Conservation (phyloP, 352 stramenopile genomes). For the Globisporangium acanthophoron region DNA sequence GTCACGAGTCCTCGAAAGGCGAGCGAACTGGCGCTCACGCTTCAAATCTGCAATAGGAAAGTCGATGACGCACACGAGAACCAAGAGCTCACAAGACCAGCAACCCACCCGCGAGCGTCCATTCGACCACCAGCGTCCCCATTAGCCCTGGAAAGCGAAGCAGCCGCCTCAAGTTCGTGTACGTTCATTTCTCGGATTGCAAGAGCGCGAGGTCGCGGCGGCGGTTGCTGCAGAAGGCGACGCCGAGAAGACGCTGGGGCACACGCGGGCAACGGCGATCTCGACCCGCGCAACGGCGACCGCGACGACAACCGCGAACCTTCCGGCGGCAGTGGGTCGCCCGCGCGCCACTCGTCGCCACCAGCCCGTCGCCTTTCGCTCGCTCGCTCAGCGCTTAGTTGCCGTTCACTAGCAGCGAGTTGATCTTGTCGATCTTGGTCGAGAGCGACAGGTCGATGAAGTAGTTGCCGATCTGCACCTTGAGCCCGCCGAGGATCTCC, state of each 20-base stretch:
- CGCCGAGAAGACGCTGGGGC: background rate
- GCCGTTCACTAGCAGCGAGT: constrained; percentile 74
- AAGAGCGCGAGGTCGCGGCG: background rate
- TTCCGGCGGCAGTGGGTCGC: background rate
- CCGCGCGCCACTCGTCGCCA: background rate
- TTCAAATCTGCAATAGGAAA: background rate
- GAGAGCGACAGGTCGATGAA: constrained; percentile 96
- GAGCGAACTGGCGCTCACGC: background rate
- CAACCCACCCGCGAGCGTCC: too few species aligned
- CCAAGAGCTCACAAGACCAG: background rate
- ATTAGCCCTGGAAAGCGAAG: too few species aligned
- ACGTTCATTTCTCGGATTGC: background rate
- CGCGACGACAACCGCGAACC: too few species aligned
- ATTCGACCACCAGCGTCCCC: background rate
- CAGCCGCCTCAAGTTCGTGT: background rate
- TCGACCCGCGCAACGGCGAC: too few species aligned
- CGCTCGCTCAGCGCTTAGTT: constrained; percentile 24
- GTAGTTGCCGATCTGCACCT: constrained; percentile 97
- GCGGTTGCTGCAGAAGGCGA: too few species aligned
- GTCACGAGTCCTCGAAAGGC: background rate
- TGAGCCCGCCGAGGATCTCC: constrained; percentile 93
- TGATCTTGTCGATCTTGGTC: constrained; percentile 95
- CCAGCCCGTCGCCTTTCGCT: background rate
- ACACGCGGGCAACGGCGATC: too few species aligned
- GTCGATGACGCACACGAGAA: background rate